Percentiles rank a stretch among this genome's conserved stretches.
Conservation (phyloP, 2,329 filamentous ascomycete genomes). For the Coleophoma cylindrospora region DNA sequence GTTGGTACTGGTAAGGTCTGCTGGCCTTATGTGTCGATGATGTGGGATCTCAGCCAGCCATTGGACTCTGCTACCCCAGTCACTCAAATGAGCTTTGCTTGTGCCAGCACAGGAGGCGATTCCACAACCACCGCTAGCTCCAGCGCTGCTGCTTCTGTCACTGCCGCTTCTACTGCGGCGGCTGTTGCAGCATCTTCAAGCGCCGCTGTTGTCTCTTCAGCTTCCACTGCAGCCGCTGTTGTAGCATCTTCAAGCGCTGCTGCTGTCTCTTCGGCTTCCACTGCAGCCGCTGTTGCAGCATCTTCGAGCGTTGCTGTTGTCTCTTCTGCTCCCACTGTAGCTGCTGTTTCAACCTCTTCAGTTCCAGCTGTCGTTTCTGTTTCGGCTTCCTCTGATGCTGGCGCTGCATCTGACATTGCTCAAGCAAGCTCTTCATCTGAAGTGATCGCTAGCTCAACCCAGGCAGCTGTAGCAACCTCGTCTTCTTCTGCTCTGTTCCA, state of each 20-base stretch:
- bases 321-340: not conserved
- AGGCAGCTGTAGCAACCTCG: no score
- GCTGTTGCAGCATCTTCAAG: not conserved
- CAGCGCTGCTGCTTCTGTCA: not conserved
- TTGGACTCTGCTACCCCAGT: conserved; percentile 20
- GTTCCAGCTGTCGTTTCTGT: not conserved
- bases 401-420: no score
- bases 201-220: not conserved
- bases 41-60: conserved; percentile 38
- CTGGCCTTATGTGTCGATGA: conserved; percentile 56
- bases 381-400: not conserved
- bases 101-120: conserved; percentile 19
- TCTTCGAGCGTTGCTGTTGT: not conserved
- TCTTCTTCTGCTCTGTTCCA: no score
- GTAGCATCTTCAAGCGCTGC: not conserved
- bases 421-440: no score
- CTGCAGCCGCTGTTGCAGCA: not conserved
- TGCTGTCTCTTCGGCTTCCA: not conserved
- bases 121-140: conserved; percentile 1
- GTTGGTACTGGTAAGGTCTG: conserved; percentile 48
- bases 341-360: not conserved
- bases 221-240: not conserved
- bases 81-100: conserved; percentile 49
- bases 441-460: no score
- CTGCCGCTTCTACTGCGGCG: not conserved